A percentile compares a stretch with the other conserved stretches of the same genome.
Evolutionary conservation across 2,329 filamentous ascomycete genomes (phyloP).

Genomic region (Fonsecaea erecta): DNA sequence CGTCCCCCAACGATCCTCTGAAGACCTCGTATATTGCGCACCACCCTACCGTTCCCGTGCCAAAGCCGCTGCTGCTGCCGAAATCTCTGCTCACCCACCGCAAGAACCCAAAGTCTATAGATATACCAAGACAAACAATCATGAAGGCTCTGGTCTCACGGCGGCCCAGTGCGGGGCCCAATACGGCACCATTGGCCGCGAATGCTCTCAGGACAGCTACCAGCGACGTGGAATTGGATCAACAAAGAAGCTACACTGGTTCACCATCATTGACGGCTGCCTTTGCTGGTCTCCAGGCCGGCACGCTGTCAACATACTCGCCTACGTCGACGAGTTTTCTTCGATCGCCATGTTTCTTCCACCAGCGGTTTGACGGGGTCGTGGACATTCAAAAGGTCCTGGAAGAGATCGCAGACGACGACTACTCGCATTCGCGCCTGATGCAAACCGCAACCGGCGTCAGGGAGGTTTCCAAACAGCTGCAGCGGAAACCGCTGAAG

Average conservation of each 20-base stretch:
- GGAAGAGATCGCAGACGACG: constrained; percentile 87
- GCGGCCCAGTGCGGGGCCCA: constrained; percentile 61
- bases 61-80: constrained; percentile 44
- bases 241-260: constrained; percentile 51
- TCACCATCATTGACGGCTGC: constrained; percentile 66
- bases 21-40: constrained; percentile 40
- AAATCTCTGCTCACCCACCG: constrained; percentile 49
- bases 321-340: constrained; percentile 64
- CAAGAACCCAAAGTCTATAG: constrained; percentile 62
- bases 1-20: constrained; percentile 33
- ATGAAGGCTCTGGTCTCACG: constrained; percentile 78
- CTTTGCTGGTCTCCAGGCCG: constrained; percentile 57
- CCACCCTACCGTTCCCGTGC: constrained; percentile 40
- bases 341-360: constrained; percentile 95
- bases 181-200: constrained; percentile 46
- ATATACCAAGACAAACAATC: constrained; percentile 78
- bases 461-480: constrained; percentile 91
- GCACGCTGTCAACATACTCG: constrained; percentile 49
- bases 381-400: constrained; percentile 94
- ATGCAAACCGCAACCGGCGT: constrained; percentile 96
- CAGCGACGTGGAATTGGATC: constrained; percentile 23
- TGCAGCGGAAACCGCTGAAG: constrained; percentile 89
- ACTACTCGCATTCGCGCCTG: constrained; percentile 88
- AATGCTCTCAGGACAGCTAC: constrained; percentile 21
- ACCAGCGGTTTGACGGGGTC: constrained; percentile 93